Percentiles rank a stretch among this genome's conserved stretches.
These are phyloP conservation scores for Vitis hybrid DNA, from an alignment of 177 flowering plant genomes.

Conservation along the genomic window DNA sequence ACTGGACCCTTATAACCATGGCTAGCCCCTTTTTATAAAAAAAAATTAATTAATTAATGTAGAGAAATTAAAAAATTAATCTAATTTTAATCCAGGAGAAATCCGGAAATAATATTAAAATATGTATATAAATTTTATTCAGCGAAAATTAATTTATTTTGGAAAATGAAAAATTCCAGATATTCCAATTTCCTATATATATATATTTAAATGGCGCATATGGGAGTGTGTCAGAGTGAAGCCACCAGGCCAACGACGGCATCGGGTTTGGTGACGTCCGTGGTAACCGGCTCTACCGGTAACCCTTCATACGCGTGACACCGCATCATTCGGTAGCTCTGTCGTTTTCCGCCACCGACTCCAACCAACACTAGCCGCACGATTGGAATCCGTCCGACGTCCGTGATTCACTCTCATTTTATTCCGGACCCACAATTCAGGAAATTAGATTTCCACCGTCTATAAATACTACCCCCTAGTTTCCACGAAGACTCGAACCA, in stretches of 20 bases:
- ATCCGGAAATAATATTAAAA: too few species aligned
- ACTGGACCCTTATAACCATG: too few species aligned
- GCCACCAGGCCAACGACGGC: too few species aligned
- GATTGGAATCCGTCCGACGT: background rate
- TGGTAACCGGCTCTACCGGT: background rate
- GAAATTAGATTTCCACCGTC: too few species aligned
- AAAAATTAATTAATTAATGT: too few species aligned
- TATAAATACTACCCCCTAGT: background rate
- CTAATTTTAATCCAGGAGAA: too few species aligned
- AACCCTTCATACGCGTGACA: background rate
- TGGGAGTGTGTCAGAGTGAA: too few species aligned
- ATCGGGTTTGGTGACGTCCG: background rate
- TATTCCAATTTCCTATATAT: background rate
- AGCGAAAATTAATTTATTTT: background rate
- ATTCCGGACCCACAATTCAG: background rate
- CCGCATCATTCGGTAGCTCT: background rate
- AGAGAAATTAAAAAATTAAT: background rate
- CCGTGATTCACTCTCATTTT: background rate
- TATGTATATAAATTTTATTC: too few species aligned
- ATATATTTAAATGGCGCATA: too few species aligned
- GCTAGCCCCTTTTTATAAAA: too few species aligned
- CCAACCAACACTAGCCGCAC: background rate
- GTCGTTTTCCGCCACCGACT: conserved; percentile 4
- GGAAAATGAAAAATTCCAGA: too few species aligned
- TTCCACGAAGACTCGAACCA: too few species aligned